Conservation (phyloP, 306 rosid genomes). For the Argentina anserina region DNA sequence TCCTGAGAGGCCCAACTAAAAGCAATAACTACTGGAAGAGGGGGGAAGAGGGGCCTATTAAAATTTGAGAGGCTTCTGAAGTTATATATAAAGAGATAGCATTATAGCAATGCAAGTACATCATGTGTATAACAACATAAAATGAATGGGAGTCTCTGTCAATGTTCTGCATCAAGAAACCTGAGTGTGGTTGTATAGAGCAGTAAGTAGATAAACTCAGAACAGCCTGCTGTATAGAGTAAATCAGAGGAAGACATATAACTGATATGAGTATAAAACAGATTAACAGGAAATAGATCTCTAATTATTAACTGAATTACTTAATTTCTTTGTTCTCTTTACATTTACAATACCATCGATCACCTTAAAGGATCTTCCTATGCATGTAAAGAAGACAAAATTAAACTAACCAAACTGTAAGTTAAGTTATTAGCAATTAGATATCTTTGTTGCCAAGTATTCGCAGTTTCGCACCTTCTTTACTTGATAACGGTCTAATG, state of each 20-base stretch:
- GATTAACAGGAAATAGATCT: neutral
- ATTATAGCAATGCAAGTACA: neutral
- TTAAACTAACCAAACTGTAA: neutral
- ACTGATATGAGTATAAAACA: neutral
- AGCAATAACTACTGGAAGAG: slow-evolving; percentile 10
- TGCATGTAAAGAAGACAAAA: too few species aligned
- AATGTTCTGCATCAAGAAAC: neutral
- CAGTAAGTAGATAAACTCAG: neutral
- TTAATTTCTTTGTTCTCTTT: neutral
- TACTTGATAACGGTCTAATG: neutral
- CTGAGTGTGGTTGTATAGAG: neutral
- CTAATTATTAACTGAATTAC: neutral
- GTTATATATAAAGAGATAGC: neutral
- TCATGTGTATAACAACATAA: neutral
- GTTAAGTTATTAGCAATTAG: neutral
- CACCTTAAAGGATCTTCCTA: too few species aligned
- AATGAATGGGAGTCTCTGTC: slow-evolving; percentile 14
- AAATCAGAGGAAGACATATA: neutral
- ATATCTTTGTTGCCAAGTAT: neutral
- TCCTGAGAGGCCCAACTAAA: slow-evolving; percentile 23
- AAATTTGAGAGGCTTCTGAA: neutral
- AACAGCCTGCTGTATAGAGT: neutral
- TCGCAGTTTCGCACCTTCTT: too few species aligned
- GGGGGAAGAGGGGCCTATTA: slow-evolving; percentile 5
- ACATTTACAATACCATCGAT: neutral